Conservation (phyloP, 257 asterid species). For the Lycium ferocissimum region DNA sequence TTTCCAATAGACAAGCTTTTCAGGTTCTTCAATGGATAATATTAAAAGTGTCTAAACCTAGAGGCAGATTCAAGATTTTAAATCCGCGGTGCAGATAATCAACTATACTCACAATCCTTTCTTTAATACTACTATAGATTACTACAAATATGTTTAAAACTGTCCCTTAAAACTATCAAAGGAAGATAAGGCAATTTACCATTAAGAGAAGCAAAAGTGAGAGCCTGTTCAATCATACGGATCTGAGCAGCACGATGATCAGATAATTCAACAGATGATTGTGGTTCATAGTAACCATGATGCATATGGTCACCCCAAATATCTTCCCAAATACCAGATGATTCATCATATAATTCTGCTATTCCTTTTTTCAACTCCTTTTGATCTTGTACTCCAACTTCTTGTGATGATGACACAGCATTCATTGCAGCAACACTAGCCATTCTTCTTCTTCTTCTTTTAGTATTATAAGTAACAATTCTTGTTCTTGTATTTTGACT, state of each 20-base stretch:
- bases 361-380: constrained; percentile 71
- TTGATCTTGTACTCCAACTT: constrained; percentile 26
- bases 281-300: constrained; percentile 83
- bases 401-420: not conserved
- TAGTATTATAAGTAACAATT: not conserved
- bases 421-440: not conserved
- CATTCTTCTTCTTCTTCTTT: not conserved
- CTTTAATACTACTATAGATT: too few relatives aligned
- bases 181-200: constrained; percentile 44
- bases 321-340: constrained; percentile 89
- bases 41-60: not conserved
- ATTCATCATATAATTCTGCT: constrained; percentile 94
- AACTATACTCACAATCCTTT: too few relatives aligned
- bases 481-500: not conserved
- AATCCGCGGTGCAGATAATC: too few relatives aligned
- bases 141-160: too few relatives aligned
- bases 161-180: too few relatives aligned
- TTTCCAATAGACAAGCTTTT: too few relatives aligned
- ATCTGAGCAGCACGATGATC: constrained; percentile 91
- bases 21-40: not conserved
- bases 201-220: constrained; percentile 70
- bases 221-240: constrained; percentile 94
- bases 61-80: not conserved
- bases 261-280: constrained; percentile 57
- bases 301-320: constrained; percentile 99